Percentiles rank a stretch among this genome's conserved stretches.
These are phyloP conservation scores for Metschnikowia lachancei DNA, from an alignment of 805 yeast species.

Conservation along the genomic window DNA sequence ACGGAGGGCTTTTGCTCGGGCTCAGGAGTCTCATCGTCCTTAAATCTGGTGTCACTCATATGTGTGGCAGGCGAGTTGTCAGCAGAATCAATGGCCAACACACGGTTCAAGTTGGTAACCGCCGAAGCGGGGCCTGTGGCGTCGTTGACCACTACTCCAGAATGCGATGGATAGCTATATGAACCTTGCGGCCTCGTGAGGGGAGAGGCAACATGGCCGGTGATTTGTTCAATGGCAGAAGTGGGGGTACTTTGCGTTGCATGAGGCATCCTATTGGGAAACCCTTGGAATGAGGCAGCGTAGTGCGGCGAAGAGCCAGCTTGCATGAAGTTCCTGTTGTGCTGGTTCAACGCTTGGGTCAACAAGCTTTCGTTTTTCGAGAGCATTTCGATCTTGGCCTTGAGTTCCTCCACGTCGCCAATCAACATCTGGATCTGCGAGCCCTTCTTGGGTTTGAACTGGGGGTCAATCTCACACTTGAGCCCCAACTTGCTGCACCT, in stretches of 20 bases:
- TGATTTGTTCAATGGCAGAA: conserved; percentile 17
- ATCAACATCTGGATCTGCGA: conserved; percentile 81
- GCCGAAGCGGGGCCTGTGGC: conserved; percentile 14
- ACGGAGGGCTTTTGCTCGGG: conserved; percentile 15
- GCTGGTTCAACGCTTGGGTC: conserved; percentile 58
- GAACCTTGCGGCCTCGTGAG: background rate
- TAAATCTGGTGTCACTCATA: conserved; percentile 9
- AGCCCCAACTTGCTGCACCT: conserved; percentile 79
- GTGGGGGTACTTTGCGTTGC: conserved; percentile 14
- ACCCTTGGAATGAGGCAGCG: conserved; percentile 10
- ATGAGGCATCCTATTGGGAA: conserved; percentile 4
- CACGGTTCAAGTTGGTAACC: conserved; percentile 20
- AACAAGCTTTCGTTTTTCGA: conserved; percentile 63
- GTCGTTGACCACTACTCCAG: conserved; percentile 12
- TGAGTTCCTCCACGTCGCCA: conserved; percentile 80
- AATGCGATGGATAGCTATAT: background rate
- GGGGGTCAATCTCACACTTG: conserved; percentile 86
- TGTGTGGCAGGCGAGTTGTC: conserved; percentile 33
- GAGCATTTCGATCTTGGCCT: conserved; percentile 65
- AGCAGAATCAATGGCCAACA: conserved; percentile 23
- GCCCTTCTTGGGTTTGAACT: conserved; percentile 87
- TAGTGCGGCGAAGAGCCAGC: conserved; percentile 10
- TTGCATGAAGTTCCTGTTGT: conserved; percentile 30
- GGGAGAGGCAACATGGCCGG: conserved; percentile 15
- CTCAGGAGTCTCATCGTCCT: conserved; percentile 9